A percentile compares a stretch with the other conserved stretches of the same genome.
Evolutionary conservation across 2,329 filamentous ascomycete species (phyloP).

Genomic region (Geoglossum cookeanum): DNA sequence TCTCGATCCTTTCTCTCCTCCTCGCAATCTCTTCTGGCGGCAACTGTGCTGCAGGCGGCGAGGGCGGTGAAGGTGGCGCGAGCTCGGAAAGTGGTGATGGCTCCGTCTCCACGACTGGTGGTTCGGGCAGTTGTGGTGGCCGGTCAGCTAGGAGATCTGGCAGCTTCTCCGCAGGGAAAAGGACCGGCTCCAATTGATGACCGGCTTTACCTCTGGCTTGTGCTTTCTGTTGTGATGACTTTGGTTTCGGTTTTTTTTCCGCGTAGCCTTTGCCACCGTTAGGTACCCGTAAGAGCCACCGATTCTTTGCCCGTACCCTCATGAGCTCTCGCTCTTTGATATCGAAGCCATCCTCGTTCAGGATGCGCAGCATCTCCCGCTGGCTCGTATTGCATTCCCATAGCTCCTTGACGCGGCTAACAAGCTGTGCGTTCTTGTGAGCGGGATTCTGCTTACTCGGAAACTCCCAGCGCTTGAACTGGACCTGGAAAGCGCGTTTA

Average conservation of each 20-base stretch:
- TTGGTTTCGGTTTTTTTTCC: neutral
- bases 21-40: conserved; percentile 31
- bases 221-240: neutral
- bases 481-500: conserved; percentile 56
- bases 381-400: conserved; percentile 59
- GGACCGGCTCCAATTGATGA: neutral
- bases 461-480: conserved; percentile 64
- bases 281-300: conserved; percentile 44
- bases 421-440: conserved; percentile 47
- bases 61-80: neutral
- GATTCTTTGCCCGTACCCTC: conserved; percentile 47
- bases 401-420: conserved; percentile 52
- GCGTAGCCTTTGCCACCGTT: conserved; percentile 23
- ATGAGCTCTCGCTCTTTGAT: conserved; percentile 54
- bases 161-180: neutral
- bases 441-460: conserved; percentile 54
- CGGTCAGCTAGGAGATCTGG: neutral
- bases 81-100: neutral
- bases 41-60: conserved; percentile 16
- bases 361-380: conserved; percentile 50
- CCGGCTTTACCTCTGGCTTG: neutral
- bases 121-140: neutral
- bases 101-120: neutral
- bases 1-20: conserved; percentile 33
- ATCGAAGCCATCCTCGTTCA: conserved; percentile 53